Evolutionary conservation across 2,329 filamentous ascomycete genomes (phyloP), one percentile per base, ranked within the genome.

Genomic region (Pezicula neosporulosa): DNA sequence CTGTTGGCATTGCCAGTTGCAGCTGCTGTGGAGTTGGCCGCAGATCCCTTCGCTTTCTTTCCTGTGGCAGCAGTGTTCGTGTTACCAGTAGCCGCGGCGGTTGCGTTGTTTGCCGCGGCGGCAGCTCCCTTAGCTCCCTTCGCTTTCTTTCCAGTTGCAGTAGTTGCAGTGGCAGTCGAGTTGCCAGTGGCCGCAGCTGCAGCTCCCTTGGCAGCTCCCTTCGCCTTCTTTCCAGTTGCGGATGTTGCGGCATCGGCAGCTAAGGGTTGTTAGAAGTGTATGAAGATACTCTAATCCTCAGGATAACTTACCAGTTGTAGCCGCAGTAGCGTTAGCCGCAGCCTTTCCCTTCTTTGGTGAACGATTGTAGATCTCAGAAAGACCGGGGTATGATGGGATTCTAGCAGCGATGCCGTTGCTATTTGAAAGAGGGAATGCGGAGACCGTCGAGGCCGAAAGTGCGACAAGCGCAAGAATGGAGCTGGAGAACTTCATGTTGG

Each of bases 401-500:
- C 61, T 55, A 15, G 56, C 62, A 36, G 49, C 49, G 33, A 65
- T 16, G 21, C 44, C 44, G 44, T 47, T 52, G 37, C 19, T n/a
- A 33, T 27, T 52, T 37, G 61, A 60, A 24, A 66, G 48, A 46
- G 59, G 62, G 52, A 56, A 56, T 44, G 65, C 62, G 39, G 66
- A 67, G 21, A 69, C 66, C 38, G 64, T 49, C 42, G 63, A 64
- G 47, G 67, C 68, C 44, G 63, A 66, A 45, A 70, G 52, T 54
- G 69, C 69, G 57, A 72, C 53, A 58, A 65, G 60, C 56, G 70
- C 57, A 46, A 72, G 52, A 56, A 71, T 64, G 53, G 67, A 61
- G 56, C 63, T 64, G 56, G 71, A 63, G 60, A 67, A 69, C 66
- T 72, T 73, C 70, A 72, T 73, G 52, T 58, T 71, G 67, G 60